Conservation (phyloP, 2,329 filamentous ascomycete species). For the Nannizzia gypsea region DNA sequence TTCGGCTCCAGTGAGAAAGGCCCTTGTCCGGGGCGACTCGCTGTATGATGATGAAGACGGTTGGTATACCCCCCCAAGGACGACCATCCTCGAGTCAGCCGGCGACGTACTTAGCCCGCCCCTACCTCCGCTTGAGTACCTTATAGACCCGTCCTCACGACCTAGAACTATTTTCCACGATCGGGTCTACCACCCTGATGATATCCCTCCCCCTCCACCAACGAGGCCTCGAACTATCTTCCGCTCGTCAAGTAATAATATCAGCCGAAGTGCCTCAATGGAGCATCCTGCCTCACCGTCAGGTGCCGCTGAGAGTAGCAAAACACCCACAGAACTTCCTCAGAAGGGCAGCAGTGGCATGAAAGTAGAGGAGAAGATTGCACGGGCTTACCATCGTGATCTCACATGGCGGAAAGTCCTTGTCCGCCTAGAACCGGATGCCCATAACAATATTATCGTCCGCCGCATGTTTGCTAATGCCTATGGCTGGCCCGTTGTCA, state of each 20-base stretch:
- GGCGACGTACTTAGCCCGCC: constrained; percentile 86
- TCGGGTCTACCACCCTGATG: constrained; percentile 81
- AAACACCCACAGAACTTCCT: neutral
- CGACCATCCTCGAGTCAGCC: constrained; percentile 89
- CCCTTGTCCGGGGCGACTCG: constrained; percentile 40
- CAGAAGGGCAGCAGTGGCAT: constrained; percentile 39
- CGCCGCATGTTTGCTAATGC: constrained; percentile 94
- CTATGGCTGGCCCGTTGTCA: constrained; percentile 92
- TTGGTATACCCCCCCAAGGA: constrained; percentile 66
- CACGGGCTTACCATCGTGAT: constrained; percentile 82
- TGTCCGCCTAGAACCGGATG: constrained; percentile 88
- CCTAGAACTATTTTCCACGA: constrained; percentile 93
- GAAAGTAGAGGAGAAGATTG: constrained; percentile 96
- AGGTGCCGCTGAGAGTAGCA: neutral
- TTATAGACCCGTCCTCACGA: constrained; percentile 70
- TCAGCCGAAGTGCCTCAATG: constrained; percentile 8
- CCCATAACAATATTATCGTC: constrained; percentile 97
- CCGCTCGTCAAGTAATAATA: constrained; percentile 15
- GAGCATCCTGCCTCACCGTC: constrained; percentile 1
- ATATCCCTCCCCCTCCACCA: constrained; percentile 70
- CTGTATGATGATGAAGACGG: constrained; percentile 35
- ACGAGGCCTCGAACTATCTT: constrained; percentile 32
- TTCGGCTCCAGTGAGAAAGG: constrained; percentile 11
- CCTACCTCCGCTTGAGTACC: constrained; percentile 65
- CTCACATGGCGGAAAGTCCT: constrained; percentile 94